A percentile compares a stretch with the other conserved stretches of the same genome.
Evolutionary conservation across 2,329 filamentous ascomycete species (phyloP).

Genomic region (Calcarisporium arbuscula): DNA sequence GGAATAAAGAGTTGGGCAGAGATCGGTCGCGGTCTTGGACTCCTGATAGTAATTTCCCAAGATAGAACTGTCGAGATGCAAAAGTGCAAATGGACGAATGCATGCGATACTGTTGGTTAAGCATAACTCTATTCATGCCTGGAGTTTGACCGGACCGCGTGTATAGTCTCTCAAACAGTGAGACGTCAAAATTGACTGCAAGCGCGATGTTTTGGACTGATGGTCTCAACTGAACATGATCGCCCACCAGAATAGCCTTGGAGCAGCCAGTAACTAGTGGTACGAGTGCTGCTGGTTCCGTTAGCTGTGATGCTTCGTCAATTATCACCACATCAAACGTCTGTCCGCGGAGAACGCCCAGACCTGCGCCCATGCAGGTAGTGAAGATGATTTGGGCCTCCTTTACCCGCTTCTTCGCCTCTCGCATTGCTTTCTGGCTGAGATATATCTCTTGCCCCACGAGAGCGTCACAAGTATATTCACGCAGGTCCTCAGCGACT

Average conservation of each 20-base stretch:
- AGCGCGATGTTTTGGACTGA: slow-evolving; percentile 31
- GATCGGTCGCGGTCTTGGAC: slow-evolving; percentile 16
- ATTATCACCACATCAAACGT: slow-evolving; percentile 34
- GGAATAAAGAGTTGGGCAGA: slow-evolving; percentile 11
- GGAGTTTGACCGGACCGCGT: not conserved
- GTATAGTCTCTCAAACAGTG: slow-evolving; percentile 37
- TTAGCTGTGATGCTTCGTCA: slow-evolving; percentile 41
- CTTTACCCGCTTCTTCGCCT: slow-evolving; percentile 31
- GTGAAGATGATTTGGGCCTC: slow-evolving; percentile 34
- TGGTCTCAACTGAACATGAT: slow-evolving; percentile 39
- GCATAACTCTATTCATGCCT: slow-evolving; percentile 28
- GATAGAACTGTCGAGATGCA: slow-evolving; percentile 33
- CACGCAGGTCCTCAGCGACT: slow-evolving; percentile 24
- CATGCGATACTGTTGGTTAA: slow-evolving; percentile 40
- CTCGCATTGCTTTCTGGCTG: slow-evolving; percentile 20
- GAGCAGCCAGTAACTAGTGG: slow-evolving; percentile 34
- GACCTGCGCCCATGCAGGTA: slow-evolving; percentile 34
- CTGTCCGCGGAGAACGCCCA: slow-evolving; percentile 32
- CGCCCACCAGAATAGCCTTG: slow-evolving; percentile 37
- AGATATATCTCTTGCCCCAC: slow-evolving; percentile 20
- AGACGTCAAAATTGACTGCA: slow-evolving; percentile 30
- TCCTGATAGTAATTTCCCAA: slow-evolving; percentile 25
- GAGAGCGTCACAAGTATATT: slow-evolving; percentile 29
- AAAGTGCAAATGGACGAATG: slow-evolving; percentile 32
- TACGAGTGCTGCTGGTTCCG: slow-evolving; percentile 33